Evolutionary conservation across 2,329 filamentous ascomycete species (phyloP).

Genomic region (Ustilaginoidea virens): DNA sequence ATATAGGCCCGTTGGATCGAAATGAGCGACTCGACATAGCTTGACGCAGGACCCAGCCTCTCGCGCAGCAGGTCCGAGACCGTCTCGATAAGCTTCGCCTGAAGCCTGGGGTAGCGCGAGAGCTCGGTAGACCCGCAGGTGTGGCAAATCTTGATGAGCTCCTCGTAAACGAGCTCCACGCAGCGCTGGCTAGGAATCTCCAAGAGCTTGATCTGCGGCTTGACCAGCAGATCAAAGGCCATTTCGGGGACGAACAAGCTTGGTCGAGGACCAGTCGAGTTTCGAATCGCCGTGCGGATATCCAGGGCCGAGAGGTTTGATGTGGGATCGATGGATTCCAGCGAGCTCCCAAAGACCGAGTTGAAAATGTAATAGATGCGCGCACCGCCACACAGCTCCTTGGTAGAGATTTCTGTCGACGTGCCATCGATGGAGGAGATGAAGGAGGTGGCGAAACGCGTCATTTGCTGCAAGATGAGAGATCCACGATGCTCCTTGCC

Average conservation of each 20-base stretch:
- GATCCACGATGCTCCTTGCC: constrained; percentile 94
- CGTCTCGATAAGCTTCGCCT: constrained; percentile 94
- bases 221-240: constrained; percentile 92
- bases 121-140: constrained; percentile 94
- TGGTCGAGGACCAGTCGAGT: constrained; percentile 88
- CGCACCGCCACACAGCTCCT: constrained; percentile 88
- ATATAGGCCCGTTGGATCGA: constrained; percentile 97
- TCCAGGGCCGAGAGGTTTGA: constrained; percentile 88
- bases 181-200: constrained; percentile 92
- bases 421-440: constrained; percentile 98
- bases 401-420: constrained; percentile 95
- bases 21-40: constrained; percentile 91
- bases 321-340: constrained; percentile 92
- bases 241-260: constrained; percentile 96
- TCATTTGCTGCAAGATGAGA: constrained; percentile 93
- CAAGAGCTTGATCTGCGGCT: constrained; percentile 94
- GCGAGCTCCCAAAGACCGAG: constrained; percentile 90
- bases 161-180: constrained; percentile 95
- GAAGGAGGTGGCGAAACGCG: constrained; percentile 91
- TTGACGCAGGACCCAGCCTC: constrained; percentile 73
- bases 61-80: constrained; percentile 92
- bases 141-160: constrained; percentile 98
- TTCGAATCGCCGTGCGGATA: constrained; percentile 92
- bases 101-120: constrained; percentile 76
- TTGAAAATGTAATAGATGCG: constrained; percentile 99